Base-by-base conservation (phyloP, 2,329 filamentous ascomycete genomes). In the Coniochaeta ligniaria region DNA sequence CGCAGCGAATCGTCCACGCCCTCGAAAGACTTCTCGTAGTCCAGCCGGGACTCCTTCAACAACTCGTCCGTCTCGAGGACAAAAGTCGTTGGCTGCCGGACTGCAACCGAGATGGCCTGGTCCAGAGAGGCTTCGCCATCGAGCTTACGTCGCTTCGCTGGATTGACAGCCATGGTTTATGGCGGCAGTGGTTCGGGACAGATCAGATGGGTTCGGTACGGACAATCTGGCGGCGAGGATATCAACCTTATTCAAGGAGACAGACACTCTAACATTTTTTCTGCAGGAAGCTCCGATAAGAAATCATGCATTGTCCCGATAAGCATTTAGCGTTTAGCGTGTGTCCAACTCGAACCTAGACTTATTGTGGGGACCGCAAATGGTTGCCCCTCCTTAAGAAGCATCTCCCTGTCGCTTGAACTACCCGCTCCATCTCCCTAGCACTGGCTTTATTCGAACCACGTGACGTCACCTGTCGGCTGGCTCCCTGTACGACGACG, bases 1-100 rank as follows among this genome's bases (percentile, higher is more conserved):
- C 81, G 79, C 36, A 87, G 67, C 3, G 80, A 74, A 22, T 72
- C 72, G 57, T 85, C 79, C 6, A 80, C 78, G 11, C 75, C 78
- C 2, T 76, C 71, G 59, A 86, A 75, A 16, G 76, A 69, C 62
- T 77, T 78, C 36, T 67, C 69, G 66, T 85, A 83, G 68, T 85
- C 79, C 24, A 84, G 68, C 60, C 76, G 79, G 61, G 80, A 77
- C 63, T 85, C 80, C 61, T 78, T 79, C 62, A 87, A 69, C 20
- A 87, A 74, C 70, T 87, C 83, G 54, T 85, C 81, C 2, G 83
- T 83, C 71, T 86, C 81, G 57, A 87, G 70, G 56, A 84, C 75
- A 64, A 86, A 86, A 36, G 82, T 79, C 69, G 80, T 83, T 17
- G 81, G 69, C 36, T 70, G 68, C 11, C 70, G 72, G 16, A 72